Evolutionary conservation across 257 asterid species (phyloP).

Genomic region (Capsicum pubescens): DNA sequence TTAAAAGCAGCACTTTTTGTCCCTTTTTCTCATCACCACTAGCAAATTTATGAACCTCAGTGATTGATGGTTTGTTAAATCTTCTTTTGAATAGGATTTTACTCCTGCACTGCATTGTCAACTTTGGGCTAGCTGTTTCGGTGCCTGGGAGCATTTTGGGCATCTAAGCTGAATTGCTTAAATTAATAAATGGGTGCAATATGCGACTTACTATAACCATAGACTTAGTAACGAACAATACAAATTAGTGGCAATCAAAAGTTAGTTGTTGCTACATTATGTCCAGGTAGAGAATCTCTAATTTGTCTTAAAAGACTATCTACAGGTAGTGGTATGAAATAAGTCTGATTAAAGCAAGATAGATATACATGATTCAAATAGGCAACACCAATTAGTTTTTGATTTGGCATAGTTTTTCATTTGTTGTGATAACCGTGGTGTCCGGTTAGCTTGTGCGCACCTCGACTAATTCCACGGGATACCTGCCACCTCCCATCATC

Average conservation of each 20-base stretch:
- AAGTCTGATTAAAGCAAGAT: background rate
- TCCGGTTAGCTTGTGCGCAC: too few relatives aligned
- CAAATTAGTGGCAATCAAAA: background rate
- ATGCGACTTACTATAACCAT: background rate
- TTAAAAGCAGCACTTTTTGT: background rate
- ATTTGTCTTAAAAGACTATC: background rate
- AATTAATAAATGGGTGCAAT: background rate
- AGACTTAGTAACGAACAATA: background rate
- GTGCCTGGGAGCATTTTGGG: background rate
- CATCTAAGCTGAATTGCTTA: background rate
- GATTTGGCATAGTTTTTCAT: background rate
- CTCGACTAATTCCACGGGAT: too few relatives aligned
- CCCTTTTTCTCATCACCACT: background rate
- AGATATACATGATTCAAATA: background rate
- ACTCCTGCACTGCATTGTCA: background rate
- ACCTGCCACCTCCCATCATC: too few relatives aligned
- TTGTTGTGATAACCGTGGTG: too few relatives aligned
- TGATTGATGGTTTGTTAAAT: background rate
- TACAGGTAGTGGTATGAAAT: background rate
- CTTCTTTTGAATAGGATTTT: background rate
- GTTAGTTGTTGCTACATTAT: background rate
- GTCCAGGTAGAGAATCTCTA: background rate
- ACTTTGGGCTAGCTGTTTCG: background rate
- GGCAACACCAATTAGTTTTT: background rate
- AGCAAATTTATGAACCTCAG: background rate